Evolutionary conservation across 1,284 basidiomycete genomes (phyloP).

Genomic region (Pisolithus thermaeus): DNA sequence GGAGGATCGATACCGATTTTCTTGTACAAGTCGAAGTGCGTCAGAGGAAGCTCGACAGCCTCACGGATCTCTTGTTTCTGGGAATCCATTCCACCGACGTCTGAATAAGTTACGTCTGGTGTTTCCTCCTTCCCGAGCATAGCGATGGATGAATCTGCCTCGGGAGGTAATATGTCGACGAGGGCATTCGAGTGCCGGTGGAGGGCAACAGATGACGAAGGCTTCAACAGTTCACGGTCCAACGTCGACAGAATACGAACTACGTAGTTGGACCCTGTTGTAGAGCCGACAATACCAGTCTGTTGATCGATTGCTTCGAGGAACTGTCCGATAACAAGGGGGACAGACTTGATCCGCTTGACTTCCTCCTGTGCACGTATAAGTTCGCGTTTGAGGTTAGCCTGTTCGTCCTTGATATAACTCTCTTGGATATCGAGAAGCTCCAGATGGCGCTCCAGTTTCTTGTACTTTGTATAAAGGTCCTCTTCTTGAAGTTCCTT

Average conservation of each 20-base stretch:
- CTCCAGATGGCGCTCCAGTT: conserved; percentile 87
- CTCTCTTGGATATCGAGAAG: conserved; percentile 94
- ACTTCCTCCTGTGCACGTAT: conserved; percentile 99
- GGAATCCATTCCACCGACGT: conserved; percentile 95
- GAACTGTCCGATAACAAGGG: conserved; percentile 99
- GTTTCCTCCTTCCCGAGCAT: conserved; percentile 94
- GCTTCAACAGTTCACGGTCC: conserved; percentile 96
- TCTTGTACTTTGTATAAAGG: conserved; percentile 93
- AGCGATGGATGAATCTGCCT: conserved; percentile 95
- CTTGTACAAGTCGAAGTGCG: conserved; percentile 96
- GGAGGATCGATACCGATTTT: conserved; percentile 99
- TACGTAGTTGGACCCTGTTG: conserved; percentile 98
- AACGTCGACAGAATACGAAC: conserved; percentile 97
- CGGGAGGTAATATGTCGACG: conserved; percentile 97
- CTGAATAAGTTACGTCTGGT: conserved; percentile 84
- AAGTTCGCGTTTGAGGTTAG: conserved; percentile 95
- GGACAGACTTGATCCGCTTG: conserved; percentile 98
- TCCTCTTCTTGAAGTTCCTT: conserved; percentile 89
- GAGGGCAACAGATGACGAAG: conserved; percentile 93
- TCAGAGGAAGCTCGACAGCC: conserved; percentile 97
- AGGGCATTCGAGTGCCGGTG: conserved; percentile 98
- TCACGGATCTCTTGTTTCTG: conserved; percentile 99
- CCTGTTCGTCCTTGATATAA: conserved; percentile 99
- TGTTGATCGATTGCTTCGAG: conserved; percentile 98
- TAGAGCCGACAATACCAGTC: conserved; percentile 96